A percentile compares a stretch with the other conserved stretches of the same genome.
phyloP scores from a whole-genome alignment of 1,139 yeast species.

The Debaryomycetaceae sp. region DNA sequence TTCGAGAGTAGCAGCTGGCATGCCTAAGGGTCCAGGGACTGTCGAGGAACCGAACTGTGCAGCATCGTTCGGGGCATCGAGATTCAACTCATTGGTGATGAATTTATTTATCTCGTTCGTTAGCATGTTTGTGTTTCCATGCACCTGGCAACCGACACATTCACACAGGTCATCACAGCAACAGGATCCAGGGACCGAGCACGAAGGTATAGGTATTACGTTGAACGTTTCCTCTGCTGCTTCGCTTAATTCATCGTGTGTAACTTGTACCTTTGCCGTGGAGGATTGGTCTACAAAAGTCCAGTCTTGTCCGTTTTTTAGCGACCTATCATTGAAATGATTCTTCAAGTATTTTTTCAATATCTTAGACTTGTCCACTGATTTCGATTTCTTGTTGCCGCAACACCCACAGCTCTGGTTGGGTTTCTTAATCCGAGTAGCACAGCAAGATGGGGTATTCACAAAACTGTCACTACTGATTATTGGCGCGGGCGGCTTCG shows the following conservation, averaged over 20 bases:
- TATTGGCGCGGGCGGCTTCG: conserved; percentile 19
- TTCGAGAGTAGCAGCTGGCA: background rate
- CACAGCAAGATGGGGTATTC: conserved; percentile 33
- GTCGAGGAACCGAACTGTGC: background rate
- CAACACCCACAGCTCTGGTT: conserved; percentile 33
- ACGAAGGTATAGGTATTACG: conserved; percentile 31
- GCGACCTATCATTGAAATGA: conserved; percentile 10
- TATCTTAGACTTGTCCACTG: conserved; percentile 33
- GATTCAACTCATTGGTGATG: conserved; percentile 6
- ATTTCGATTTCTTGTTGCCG: conserved; percentile 17
- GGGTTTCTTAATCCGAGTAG: conserved; percentile 18
- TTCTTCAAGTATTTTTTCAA: conserved; percentile 33
- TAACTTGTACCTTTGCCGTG: conserved; percentile 1
- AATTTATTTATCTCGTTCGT: conserved; percentile 9
- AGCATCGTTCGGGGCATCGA: conserved; percentile 5
- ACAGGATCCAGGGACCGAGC: conserved; percentile 51
- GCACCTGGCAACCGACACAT: conserved; percentile 49
- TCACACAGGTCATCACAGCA: conserved; percentile 44
- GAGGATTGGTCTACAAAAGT: conserved; percentile 6
- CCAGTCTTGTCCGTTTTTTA: conserved; percentile 3
- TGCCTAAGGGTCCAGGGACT: conserved; percentile 1
- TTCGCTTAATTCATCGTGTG: background rate
- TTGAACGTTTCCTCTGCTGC: conserved; percentile 11
- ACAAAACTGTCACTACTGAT: conserved; percentile 35
- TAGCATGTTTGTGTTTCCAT: conserved; percentile 22